Percentiles rank a stretch among this genome's conserved stretches.
Conservation (phyloP, 2,329 filamentous ascomycete species). For the Colletotrichum abscissum region DNA sequence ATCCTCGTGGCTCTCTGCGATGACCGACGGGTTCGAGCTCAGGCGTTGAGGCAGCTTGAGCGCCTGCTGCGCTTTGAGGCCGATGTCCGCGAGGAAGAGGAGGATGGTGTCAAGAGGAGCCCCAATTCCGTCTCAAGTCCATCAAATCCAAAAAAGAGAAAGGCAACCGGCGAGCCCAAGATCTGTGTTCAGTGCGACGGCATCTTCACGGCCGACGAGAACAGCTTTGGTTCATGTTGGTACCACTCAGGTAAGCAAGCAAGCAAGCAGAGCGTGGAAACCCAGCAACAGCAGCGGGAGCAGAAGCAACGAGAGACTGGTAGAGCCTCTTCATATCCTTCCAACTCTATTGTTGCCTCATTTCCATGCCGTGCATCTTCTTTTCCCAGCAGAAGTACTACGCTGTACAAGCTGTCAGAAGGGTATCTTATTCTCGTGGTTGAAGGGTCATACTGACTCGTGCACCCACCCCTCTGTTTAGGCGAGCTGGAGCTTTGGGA, state of each 20-base stretch:
- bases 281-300: not conserved
- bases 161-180: conserved; percentile 24
- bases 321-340: not conserved
- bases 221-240: conserved; percentile 28
- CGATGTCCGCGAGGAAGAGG: conserved; percentile 1
- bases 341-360: not conserved
- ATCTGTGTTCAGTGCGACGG: conserved; percentile 36
- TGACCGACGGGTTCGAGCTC: conserved; percentile 20
- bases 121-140: conserved; percentile 8
- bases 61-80: conserved; percentile 33
- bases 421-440: not conserved
- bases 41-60: conserved; percentile 32
- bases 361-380: not conserved
- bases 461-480: not conserved
- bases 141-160: conserved; percentile 25
- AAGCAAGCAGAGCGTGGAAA: not conserved
- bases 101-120: conserved; percentile 11
- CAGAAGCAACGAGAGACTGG: not conserved
- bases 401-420: not conserved
- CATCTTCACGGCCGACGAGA: conserved; percentile 36
- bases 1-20: conserved; percentile 37
- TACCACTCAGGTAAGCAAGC: conserved; percentile 34
- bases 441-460: conserved; percentile 14
- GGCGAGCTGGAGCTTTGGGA: conserved; percentile 34
- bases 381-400: not conserved